A percentile compares a stretch with the other conserved stretches of the same genome.
Conservation (phyloP, 1,284 basidiomycete species). For the Blastosporella zonata region DNA sequence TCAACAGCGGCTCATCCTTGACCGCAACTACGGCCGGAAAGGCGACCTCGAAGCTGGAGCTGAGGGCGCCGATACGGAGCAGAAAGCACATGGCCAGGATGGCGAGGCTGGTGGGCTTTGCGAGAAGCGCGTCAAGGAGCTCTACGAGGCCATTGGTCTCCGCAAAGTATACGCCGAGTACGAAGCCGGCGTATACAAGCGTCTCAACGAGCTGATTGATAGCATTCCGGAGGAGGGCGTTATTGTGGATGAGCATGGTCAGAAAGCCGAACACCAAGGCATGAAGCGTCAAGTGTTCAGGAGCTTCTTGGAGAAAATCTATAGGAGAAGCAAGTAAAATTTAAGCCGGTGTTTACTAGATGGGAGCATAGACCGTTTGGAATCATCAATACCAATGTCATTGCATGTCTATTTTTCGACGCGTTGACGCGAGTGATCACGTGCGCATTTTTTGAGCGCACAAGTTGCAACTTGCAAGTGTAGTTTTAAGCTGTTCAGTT, state of each 20-base stretch:
- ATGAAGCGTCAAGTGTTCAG: constrained; percentile 82
- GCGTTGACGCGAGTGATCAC: constrained; percentile 1
- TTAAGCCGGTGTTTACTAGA: background rate
- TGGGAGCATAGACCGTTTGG: background rate
- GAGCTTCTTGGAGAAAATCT: constrained; percentile 88
- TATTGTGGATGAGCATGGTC: constrained; percentile 31
- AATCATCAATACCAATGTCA: constrained; percentile 1
- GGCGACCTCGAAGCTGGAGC: constrained; percentile 37
- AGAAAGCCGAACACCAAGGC: constrained; percentile 24
- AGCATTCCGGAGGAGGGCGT: constrained; percentile 57
- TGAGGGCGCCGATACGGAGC: constrained; percentile 70
- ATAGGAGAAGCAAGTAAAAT: constrained; percentile 77
- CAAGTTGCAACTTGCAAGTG: too few species aligned
- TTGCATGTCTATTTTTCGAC: background rate
- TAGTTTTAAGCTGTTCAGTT: too few species aligned
- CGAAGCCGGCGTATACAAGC: constrained; percentile 74
- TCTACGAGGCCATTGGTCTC: constrained; percentile 76
- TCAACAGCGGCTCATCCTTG: constrained; percentile 55
- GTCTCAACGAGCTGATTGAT: constrained; percentile 66
- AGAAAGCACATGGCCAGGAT: constrained; percentile 52
- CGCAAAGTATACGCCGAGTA: constrained; percentile 71
- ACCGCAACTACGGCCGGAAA: constrained; percentile 90
- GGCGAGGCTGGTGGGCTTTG: constrained; percentile 36
- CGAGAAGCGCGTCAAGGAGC: constrained; percentile 62
- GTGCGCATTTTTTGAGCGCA: background rate